Evolutionary conservation across 352 stramenopile genomes (phyloP).

Genomic region (Thalassiosira exigua): DNA sequence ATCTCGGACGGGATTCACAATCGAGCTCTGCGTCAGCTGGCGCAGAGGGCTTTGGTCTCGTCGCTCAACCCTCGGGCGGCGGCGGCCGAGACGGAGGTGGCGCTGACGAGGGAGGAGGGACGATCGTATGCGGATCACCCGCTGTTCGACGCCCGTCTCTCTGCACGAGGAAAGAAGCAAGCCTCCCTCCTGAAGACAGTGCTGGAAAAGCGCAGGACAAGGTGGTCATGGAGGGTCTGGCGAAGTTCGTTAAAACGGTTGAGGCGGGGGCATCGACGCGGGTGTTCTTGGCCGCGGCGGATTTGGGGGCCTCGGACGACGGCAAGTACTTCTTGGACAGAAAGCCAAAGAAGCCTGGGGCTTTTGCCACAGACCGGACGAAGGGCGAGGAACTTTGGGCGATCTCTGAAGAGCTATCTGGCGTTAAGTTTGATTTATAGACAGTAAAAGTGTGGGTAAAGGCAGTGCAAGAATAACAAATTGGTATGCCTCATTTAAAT

Average conservation of each 20-base stretch:
- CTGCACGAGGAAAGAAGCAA: conserved; percentile 21
- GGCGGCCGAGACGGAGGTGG: not conserved
- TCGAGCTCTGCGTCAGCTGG: conserved; percentile 2
- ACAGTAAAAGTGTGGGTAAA: no score
- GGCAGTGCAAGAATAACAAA: no score
- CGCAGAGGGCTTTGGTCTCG: not conserved
- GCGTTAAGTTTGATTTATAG: conserved; percentile 60
- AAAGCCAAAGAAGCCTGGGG: conserved; percentile 34
- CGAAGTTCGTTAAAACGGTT: conserved; percentile 66
- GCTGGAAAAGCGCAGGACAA: conserved; percentile 10
- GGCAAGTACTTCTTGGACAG: conserved; percentile 65
- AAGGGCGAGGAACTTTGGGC: conserved; percentile 54
- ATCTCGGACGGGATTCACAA: conserved; percentile 55
- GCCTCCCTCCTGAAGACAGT: conserved; percentile 5
- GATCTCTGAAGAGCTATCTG: conserved; percentile 55
- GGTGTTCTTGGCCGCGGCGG: conserved; percentile 46
- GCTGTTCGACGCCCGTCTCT: conserved; percentile 31
- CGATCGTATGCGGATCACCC: conserved; percentile 8
- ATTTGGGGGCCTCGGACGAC: conserved; percentile 6
- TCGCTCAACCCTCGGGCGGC: not conserved
- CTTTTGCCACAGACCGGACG: conserved; percentile 37
- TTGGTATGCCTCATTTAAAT: no score
- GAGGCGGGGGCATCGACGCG: conserved; percentile 61
- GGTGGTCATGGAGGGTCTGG: no score
- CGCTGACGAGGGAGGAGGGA: not conserved